Percentiles rank a stretch among this genome's conserved stretches.
Conservation (phyloP, 495 filamentous ascomycete species). For the Wilcoxina mikolae region DNA sequence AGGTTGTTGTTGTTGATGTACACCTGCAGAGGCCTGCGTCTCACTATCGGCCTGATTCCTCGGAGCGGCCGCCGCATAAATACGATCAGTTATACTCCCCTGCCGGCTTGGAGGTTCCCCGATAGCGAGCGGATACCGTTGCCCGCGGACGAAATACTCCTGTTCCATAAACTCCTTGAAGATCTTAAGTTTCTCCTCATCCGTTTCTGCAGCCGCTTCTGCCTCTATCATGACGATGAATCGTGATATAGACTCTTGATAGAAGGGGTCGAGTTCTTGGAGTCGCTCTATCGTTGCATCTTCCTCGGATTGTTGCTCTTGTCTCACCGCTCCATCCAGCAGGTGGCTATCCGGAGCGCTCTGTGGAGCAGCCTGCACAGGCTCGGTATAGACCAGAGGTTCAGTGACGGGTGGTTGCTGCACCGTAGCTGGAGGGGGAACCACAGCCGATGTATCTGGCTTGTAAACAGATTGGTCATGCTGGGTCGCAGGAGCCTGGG, state of each 20-base stretch:
- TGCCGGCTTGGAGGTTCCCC: conserved; percentile 22
- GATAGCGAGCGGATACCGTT: conserved; percentile 23
- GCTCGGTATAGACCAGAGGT: neutral
- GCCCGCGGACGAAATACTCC: conserved; percentile 25
- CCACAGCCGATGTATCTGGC: neutral
- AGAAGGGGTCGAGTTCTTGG: conserved; percentile 20
- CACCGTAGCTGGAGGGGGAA: no score
- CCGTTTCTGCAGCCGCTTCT: conserved; percentile 21
- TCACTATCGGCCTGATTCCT: no score
- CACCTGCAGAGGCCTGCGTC: neutral
- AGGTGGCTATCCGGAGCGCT: neutral
- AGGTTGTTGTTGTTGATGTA: neutral
- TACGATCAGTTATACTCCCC: conserved; percentile 12
- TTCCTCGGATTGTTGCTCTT: conserved; percentile 11
- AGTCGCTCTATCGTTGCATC: conserved; percentile 13
- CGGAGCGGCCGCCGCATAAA: no score
- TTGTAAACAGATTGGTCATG: neutral
- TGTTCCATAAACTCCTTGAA: conserved; percentile 27
- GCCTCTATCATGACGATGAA: conserved; percentile 25
- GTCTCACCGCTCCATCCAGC: neutral
- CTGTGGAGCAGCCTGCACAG: neutral
- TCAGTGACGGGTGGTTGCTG: neutral
- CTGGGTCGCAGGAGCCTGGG: neutral
- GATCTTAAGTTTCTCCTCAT: conserved; percentile 24
- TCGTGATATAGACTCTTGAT: conserved; percentile 22